Conservation (phyloP, 2,329 filamentous ascomycete genomes). For the Corniculantispora saksenae region DNA sequence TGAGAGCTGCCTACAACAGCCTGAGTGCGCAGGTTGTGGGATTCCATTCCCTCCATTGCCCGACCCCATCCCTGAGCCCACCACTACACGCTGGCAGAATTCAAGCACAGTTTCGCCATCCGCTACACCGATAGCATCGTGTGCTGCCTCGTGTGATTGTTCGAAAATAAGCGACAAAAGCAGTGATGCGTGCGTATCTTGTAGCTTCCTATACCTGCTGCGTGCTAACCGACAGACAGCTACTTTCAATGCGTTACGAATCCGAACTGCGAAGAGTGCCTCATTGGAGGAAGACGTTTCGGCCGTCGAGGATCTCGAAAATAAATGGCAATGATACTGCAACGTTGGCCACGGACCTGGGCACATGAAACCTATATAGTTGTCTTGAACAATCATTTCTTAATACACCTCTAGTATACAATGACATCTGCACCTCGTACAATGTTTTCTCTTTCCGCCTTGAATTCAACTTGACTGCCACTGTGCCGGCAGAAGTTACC, state of each 20-base stretch:
- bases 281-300: slow-evolving; percentile 2
- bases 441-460: slow-evolving; percentile 3
- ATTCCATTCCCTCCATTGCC: slow-evolving; percentile 12
- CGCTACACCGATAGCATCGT: slow-evolving; percentile 17
- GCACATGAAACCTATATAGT: slow-evolving; percentile 1
- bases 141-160: slow-evolving; percentile 30
- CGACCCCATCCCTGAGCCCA: neutral
- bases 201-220: neutral
- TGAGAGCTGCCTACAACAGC: slow-evolving; percentile 8
- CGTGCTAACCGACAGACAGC: slow-evolving; percentile 19
- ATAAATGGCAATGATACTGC: neutral
- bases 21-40: slow-evolving; percentile 16
- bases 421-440: slow-evolving; percentile 15
- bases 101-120: neutral
- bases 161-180: slow-evolving; percentile 28
- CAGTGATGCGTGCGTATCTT: slow-evolving; percentile 26
- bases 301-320: neutral
- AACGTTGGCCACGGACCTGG: neutral
- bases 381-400: slow-evolving; percentile 10
- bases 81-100: slow-evolving; percentile 23
- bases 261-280: slow-evolving; percentile 28
- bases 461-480: neutral
- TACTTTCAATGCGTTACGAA: slow-evolving; percentile 33
- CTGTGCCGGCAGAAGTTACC: neutral
- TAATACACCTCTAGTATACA: slow-evolving; percentile 20